A percentile compares a stretch with the other conserved stretches of the same genome.
These are phyloP conservation scores for Punica granatum DNA, from an alignment of 345 rosid species.

Conservation along the genomic window DNA sequence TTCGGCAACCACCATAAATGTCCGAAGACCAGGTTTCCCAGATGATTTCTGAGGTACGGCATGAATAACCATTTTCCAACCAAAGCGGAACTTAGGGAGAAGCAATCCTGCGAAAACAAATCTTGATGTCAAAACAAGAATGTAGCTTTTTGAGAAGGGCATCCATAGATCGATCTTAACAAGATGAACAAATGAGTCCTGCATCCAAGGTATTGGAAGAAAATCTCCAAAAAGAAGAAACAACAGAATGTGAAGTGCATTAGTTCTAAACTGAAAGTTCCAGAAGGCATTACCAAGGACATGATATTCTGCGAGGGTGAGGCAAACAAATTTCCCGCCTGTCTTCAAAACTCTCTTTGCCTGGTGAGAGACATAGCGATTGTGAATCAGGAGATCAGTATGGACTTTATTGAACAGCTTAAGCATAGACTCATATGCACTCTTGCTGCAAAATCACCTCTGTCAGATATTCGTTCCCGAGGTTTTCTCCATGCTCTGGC, in stretches of 20 bases:
- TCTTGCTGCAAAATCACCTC: constrained; percentile 40
- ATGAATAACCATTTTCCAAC: constrained; percentile 68
- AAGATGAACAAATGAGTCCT: too few relatives aligned
- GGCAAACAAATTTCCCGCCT: constrained; percentile 76
- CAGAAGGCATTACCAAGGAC: constrained; percentile 54
- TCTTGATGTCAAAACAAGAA: not conserved
- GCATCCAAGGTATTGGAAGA: too few relatives aligned
- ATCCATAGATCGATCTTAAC: too few relatives aligned
- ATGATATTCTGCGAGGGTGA: constrained; percentile 85
- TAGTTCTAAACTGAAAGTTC: too few relatives aligned
- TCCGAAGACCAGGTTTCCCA: constrained; percentile 41
- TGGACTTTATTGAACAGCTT: not conserved
- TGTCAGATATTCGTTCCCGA: constrained; percentile 64
- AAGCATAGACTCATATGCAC: not conserved
- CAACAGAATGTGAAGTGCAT: not conserved
- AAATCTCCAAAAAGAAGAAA: too few relatives aligned
- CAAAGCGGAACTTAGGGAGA: constrained; percentile 74
- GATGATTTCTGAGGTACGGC: constrained; percentile 46
- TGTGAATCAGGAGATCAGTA: constrained; percentile 10
- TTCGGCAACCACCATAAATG: constrained; percentile 74
- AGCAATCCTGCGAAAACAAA: constrained; percentile 54
- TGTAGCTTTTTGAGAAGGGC: too few relatives aligned
- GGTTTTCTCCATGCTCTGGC: constrained; percentile 66
- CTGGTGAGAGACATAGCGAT: constrained; percentile 26
- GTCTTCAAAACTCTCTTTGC: constrained; percentile 63